Base-by-base conservation (phyloP, 2,329 filamentous ascomycete species). In the Phialocephala subalpina region DNA sequence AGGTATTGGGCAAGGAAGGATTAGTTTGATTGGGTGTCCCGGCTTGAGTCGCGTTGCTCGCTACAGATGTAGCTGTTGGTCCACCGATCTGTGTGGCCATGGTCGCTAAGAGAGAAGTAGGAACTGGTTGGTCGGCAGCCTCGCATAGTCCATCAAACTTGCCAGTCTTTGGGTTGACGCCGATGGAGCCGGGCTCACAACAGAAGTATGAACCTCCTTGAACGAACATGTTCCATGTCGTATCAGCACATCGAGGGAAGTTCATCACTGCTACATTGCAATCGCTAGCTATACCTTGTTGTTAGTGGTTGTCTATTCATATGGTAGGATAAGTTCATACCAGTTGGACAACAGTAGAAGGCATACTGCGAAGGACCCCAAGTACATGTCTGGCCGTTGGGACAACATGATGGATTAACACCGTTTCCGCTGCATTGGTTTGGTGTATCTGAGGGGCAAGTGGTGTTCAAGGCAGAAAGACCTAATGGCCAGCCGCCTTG, bases 401-500 rank as follows among this genome's bases (percentile, higher is more conserved):
- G 66, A 36, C 66, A 67, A 38, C 66, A 67, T 42, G n/a, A 20
- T 52, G 59, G 59, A 35, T 67, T 67, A 3, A 60, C 14, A 9
- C 16, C 27, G 7, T 20, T 49, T 2, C 22, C 45, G 25, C 29
- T n/a, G 27, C 63, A 65, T 49, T 45, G 35, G 22, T 55, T 53
- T 3, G 60, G 47, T 5, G 63, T 36, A 12, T 59, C 42, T 2
- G 57, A 40, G 9, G 66, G 66, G 60, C 63, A 68, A 22, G 55
- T 36, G 14, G 55, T 45, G 1, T 42, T 49, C 40, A 47, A 33
- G 5, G 56, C 64, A 22, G 56, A 38, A 5, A 68, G 52, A 11
- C 56, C 63, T 18, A 68, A 40, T 9, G 63, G 66, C 60, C 63
- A 68, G 2, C 66, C 66, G n/a, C 66, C 63, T 58, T 63, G 60